Conservation (phyloP, 139 green algal genomes). For the Micractinium conductrix region DNA sequence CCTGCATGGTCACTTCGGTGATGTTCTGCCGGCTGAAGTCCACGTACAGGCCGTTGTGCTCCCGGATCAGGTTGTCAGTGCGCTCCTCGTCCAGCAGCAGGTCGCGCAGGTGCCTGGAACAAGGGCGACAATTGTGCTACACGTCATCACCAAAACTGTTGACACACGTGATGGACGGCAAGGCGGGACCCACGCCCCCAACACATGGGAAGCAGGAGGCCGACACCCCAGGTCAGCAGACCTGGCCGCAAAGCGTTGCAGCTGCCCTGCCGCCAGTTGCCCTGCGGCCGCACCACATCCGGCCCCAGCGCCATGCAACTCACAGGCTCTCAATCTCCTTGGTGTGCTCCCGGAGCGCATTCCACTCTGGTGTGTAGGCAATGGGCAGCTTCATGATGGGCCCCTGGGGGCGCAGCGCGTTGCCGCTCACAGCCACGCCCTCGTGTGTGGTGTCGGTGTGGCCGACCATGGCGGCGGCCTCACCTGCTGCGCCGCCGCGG, state of each 20-base stretch:
- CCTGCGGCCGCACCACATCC: no score
- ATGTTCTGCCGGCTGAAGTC: constrained; percentile 94
- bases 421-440: constrained; percentile 2
- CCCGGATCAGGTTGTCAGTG: constrained; percentile 81
- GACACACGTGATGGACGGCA: no score
- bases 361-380: constrained; percentile 75
- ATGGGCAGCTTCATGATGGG: constrained; percentile 53
- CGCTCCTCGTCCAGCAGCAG: constrained; percentile 84
- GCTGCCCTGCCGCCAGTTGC: no score
- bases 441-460: constrained; percentile 20
- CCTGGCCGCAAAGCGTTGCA: no score
- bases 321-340: constrained; percentile 85
- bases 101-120: constrained; percentile 85
- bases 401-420: background rate
- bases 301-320: constrained; percentile 28
- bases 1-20: constrained; percentile 59
- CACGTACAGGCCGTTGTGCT: constrained; percentile 88
- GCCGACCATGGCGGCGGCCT: constrained; percentile 1
- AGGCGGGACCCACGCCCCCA: no score
- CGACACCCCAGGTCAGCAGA: no score
- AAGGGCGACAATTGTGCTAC: no score
- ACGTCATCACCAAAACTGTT: no score
- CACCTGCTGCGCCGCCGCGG: background rate
- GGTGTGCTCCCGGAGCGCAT: constrained; percentile 81
- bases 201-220: no score